Evolutionary conservation across 208 protist species (phyloP).

Genomic region (Crithidia acanthocephali): DNA sequence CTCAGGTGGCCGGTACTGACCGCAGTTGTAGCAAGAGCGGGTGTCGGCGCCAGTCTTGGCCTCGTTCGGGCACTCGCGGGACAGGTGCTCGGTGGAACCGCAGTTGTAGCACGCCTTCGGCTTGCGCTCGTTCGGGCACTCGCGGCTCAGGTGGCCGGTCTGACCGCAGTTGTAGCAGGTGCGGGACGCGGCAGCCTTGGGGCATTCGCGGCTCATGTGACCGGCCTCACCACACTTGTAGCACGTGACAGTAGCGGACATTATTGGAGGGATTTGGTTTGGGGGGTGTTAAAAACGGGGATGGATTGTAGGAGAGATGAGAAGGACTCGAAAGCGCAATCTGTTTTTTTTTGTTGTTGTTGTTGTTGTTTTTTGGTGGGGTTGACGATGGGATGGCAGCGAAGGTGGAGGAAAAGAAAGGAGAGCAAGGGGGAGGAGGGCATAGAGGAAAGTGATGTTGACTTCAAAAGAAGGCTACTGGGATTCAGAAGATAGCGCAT

Average conservation of each 20-base stretch:
- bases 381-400: not conserved
- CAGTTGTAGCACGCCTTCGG: conserved; percentile 55
- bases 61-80: conserved; percentile 56
- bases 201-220: conserved; percentile 69
- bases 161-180: conserved; percentile 74
- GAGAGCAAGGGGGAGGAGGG: not conserved
- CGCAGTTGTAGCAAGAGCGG: conserved; percentile 71
- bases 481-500: not conserved
- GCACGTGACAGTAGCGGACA: conserved; percentile 57
- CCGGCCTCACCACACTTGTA: conserved; percentile 69
- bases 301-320: not conserved
- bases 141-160: conserved; percentile 71
- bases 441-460: not conserved
- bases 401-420: not conserved
- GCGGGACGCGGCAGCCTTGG: conserved; percentile 52
- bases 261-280: conserved; percentile 27
- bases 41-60: conserved; percentile 35
- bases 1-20: conserved; percentile 61
- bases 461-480: too few relatives aligned
- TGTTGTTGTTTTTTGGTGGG: too few relatives aligned
- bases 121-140: conserved; percentile 68
- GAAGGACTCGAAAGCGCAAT: conserved; percentile 15
- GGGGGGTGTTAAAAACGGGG: not conserved
- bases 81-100: conserved; percentile 57
- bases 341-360: not conserved